phyloP scores from a whole-genome alignment of 2,329 filamentous ascomycete genomes.

The Nigrospora sphaerica region DNA sequence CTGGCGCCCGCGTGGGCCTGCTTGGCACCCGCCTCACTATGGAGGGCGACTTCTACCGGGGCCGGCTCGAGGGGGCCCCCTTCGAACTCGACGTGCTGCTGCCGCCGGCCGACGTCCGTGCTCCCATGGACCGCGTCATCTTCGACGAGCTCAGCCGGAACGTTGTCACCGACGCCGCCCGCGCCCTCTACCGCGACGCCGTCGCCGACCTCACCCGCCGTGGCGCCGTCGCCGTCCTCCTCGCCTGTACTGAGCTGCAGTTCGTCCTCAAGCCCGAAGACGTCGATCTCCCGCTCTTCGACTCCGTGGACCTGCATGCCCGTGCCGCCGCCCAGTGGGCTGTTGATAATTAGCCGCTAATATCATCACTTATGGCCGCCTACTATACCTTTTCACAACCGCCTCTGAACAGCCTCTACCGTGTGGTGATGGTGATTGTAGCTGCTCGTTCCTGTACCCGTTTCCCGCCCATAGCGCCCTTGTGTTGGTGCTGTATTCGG shows the following conservation, averaged over 20 bases:
- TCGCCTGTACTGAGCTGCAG: conserved; percentile 14
- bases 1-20: conserved; percentile 5
- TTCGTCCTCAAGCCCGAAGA: not conserved
- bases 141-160: conserved; percentile 11
- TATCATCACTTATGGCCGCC: no score
- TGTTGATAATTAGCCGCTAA: not conserved
- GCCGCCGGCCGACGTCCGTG: conserved; percentile 8
- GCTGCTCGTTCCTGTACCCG: no score
- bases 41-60: conserved; percentile 15
- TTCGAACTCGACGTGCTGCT: conserved; percentile 9
- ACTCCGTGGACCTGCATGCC: not conserved
- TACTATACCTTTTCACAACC: no score
- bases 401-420: no score
- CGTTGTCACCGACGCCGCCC: conserved; percentile 8
- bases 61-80: conserved; percentile 5
- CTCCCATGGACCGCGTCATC: conserved; percentile 10
- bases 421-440: no score
- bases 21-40: conserved; percentile 13
- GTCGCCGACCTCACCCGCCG: conserved; percentile 7
- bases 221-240: conserved; percentile 12
- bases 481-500: no score
- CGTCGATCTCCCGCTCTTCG: not conserved
- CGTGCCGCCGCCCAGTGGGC: not conserved
- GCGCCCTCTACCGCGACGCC: conserved; percentile 7
- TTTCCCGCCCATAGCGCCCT: no score